Conservation (phyloP, 2,329 filamentous ascomycete genomes). For the Xylaria sp. region DNA sequence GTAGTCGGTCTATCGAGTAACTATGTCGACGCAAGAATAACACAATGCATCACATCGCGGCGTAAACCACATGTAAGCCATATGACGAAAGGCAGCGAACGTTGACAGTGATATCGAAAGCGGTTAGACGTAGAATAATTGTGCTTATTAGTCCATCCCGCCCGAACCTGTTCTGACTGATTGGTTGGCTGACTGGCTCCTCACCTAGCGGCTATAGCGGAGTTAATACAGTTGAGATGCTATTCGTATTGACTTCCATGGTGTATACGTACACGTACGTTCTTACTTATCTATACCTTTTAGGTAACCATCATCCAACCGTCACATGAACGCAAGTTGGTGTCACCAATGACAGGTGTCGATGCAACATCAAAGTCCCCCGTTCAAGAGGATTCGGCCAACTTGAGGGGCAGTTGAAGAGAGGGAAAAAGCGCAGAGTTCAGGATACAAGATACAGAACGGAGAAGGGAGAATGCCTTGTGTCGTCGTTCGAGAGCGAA, state of each 20-base stretch:
- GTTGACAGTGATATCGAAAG: conserved; percentile 11
- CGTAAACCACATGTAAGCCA: neutral
- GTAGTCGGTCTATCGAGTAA: neutral
- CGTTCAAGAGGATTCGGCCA: neutral
- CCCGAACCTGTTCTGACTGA: neutral
- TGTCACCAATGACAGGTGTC: conserved; percentile 2
- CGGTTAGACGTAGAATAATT: neutral
- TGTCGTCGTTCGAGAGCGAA: conserved; percentile 4
- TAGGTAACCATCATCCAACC: neutral
- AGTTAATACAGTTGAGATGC: neutral
- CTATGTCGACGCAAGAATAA: neutral
- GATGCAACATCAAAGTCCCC: conserved; percentile 1
- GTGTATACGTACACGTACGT: neutral
- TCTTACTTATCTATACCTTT: neutral
- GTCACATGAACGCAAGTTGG: conserved; percentile 18
- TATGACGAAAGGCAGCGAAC: neutral
- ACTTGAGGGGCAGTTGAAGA: conserved; percentile 3
- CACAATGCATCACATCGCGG: neutral
- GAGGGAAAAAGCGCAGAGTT: neutral
- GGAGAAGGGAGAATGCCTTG: conserved; percentile 5
- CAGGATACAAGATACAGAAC: neutral
- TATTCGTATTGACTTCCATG: neutral
- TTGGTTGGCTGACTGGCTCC: neutral
- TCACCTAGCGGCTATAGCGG: no score
- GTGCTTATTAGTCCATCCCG: neutral